A percentile compares a stretch with the other conserved stretches of the same genome.
phyloP scores from a whole-genome alignment of 2,329 filamentous ascomycete species.

The Meredithiella fracta region DNA sequence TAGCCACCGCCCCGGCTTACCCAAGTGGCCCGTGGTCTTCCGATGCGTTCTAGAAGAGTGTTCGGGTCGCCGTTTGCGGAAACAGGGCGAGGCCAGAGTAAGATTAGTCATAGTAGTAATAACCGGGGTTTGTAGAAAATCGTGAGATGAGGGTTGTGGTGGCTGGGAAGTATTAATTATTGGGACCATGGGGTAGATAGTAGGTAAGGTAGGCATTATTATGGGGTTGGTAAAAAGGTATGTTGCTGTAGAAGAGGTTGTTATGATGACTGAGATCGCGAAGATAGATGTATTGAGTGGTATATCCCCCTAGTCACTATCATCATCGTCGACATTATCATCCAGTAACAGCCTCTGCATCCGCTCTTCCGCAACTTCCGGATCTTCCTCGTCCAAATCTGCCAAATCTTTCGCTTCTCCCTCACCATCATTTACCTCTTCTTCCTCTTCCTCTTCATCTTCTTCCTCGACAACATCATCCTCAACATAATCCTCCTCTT shows the following conservation, averaged over 20 bases:
- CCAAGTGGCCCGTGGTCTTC: not conserved
- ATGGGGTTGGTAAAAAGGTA: no score
- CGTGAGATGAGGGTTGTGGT: no score
- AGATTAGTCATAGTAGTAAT: no score
- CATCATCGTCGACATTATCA: conserved; percentile 45
- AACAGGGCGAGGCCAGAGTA: no score
- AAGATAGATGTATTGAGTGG: no score
- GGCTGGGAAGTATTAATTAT: no score
- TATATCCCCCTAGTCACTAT: conserved; percentile 32
- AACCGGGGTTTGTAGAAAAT: no score
- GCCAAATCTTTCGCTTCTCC: conserved; percentile 27
- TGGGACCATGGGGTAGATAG: no score
- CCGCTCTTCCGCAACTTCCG: conserved; percentile 30
- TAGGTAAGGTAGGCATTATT: no score
- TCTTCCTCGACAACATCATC: conserved; percentile 23
- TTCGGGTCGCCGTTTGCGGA: no score
- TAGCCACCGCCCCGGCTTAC: not conserved
- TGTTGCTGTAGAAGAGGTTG: no score
- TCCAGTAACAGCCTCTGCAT: conserved; percentile 38
- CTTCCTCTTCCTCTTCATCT: conserved; percentile 22
- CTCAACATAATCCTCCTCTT: conserved; percentile 27
- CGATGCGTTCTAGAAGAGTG: not conserved
- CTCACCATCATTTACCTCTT: conserved; percentile 30
- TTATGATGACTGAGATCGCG: no score
- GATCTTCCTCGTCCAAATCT: conserved; percentile 28